phyloP scores from a whole-genome alignment of 208 protist species.

The Trichomonas gallinae region DNA sequence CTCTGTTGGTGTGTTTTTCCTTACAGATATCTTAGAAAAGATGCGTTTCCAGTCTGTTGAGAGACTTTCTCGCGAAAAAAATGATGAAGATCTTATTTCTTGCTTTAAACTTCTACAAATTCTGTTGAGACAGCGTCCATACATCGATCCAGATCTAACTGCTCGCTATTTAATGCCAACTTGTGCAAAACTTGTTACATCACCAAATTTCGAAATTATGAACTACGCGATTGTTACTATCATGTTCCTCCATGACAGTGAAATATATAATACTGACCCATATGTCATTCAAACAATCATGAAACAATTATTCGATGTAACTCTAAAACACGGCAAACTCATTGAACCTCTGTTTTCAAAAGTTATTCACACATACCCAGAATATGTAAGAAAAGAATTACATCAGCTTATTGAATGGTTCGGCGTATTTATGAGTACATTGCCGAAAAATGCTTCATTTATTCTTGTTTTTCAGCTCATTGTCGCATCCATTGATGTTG shows the following conservation, averaged over 20 bases:
- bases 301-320: background rate
- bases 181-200: background rate
- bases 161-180: background rate
- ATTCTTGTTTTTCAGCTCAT: background rate
- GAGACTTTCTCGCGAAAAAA: background rate
- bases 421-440: background rate
- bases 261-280: background rate
- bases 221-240: background rate
- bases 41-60: background rate
- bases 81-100: background rate
- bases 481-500: background rate
- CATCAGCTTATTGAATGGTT: background rate
- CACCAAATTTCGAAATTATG: slow-evolving; percentile 12
- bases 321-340: background rate
- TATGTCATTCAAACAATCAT: background rate
- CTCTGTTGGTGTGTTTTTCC: background rate
- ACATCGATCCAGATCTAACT: background rate
- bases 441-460: background rate
- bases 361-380: background rate
- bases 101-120: slow-evolving; percentile 16
- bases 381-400: background rate
- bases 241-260: background rate
- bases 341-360: background rate
- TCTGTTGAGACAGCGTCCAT: background rate
- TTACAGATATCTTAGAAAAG: background rate